phyloP scores from a whole-genome alignment of 2,329 filamentous ascomycete genomes.

The Neophaeococcomyces aloes region DNA sequence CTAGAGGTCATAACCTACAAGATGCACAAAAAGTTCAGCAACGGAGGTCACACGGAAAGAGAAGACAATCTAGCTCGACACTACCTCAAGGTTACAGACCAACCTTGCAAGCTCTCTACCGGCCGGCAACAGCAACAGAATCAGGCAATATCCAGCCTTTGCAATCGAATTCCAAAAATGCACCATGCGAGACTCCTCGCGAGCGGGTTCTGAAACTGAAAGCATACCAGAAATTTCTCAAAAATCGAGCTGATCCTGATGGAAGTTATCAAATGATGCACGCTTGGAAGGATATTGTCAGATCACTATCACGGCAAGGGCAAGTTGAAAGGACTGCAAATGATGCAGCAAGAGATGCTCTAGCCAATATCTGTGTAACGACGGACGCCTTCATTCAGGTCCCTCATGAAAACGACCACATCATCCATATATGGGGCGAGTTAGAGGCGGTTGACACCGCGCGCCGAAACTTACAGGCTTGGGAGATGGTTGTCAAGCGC shows the following conservation, averaged over 20 bases:
- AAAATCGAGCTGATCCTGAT: neutral
- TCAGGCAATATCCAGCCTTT: neutral
- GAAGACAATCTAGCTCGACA: neutral
- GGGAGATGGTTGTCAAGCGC: conserved; percentile 12
- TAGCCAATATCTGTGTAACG: conserved; percentile 3
- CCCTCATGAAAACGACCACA: conserved; percentile 7
- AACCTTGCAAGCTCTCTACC: neutral
- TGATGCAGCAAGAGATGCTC: neutral
- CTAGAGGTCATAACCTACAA: neutral
- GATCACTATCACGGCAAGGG: neutral
- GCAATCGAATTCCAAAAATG: too few species aligned
- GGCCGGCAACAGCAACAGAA: neutral
- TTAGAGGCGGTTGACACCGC: conserved; percentile 11
- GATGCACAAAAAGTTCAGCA: neutral
- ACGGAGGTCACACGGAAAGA: neutral
- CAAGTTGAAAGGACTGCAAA: neutral
- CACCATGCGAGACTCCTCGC: neutral
- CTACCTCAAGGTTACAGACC: conserved; percentile 3
- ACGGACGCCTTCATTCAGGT: conserved; percentile 14
- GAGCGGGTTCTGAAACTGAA: neutral
- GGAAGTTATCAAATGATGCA: conserved; percentile 1
- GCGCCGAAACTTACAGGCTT: conserved; percentile 9
- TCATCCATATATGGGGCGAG: conserved; percentile 17
- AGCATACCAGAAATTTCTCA: neutral
- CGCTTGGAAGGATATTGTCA: neutral